phyloP scores from a whole-genome alignment of 305 asterid species.

The Fraxinus baroniana region DNA sequence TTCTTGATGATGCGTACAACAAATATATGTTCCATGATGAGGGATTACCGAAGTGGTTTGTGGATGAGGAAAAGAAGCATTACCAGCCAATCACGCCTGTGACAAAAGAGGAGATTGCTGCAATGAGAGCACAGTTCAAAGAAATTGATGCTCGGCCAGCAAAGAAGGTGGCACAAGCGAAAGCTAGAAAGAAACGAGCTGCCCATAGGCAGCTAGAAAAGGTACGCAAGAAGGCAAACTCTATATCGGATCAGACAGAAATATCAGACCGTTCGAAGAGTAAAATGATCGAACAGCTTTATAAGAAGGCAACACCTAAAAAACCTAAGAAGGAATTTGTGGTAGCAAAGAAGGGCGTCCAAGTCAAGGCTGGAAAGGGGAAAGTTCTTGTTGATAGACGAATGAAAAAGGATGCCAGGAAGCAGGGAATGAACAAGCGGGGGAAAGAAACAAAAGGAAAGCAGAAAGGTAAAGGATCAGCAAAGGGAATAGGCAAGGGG shows the following conservation, averaged over 20 bases:
- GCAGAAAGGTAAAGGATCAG: constrained; percentile 56
- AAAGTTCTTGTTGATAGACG: constrained; percentile 81
- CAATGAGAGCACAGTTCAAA: constrained; percentile 79
- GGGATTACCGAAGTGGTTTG: constrained; percentile 84
- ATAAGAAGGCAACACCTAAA: constrained; percentile 65
- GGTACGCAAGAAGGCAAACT: constrained; percentile 80
- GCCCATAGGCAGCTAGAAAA: constrained; percentile 66
- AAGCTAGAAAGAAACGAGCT: constrained; percentile 81
- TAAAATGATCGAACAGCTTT: constrained; percentile 78
- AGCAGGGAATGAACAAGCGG: constrained; percentile 50
- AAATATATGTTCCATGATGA: constrained; percentile 71
- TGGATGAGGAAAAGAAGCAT: constrained; percentile 76
- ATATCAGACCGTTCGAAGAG: constrained; percentile 74
- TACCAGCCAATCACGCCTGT: constrained; percentile 73
- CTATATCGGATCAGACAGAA: constrained; percentile 78
- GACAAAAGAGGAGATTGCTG: constrained; percentile 77
- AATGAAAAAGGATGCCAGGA: constrained; percentile 81
- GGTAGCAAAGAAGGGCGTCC: constrained; percentile 97
- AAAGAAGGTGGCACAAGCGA: constrained; percentile 96
- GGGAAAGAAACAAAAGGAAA: constrained; percentile 66
- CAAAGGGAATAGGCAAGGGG: constrained; percentile 26
- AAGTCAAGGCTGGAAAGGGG: constrained; percentile 79
- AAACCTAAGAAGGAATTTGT: constrained; percentile 76
- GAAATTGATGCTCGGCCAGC: constrained; percentile 93
- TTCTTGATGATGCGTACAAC: constrained; percentile 89